Percentiles rank a stretch among this genome's conserved stretches.
phyloP scores from a whole-genome alignment of 257 asterid species.

The Cordia subcordata region DNA sequence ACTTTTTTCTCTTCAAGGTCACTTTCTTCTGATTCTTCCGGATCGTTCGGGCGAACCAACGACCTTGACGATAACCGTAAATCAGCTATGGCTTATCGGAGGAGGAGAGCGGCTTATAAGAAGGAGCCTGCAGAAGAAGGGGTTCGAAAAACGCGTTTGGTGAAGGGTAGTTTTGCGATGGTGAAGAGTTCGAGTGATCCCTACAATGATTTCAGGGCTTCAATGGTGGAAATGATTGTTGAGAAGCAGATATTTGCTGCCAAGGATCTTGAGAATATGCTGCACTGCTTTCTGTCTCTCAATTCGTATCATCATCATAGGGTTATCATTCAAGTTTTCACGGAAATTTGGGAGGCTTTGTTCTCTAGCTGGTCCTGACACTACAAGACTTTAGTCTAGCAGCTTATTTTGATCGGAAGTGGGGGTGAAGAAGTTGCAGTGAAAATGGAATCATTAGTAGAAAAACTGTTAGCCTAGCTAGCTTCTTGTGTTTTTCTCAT shows the following conservation, averaged over 20 bases:
- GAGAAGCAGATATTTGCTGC: conserved; percentile 40
- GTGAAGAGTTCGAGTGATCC: conserved; percentile 56
- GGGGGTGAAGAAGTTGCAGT: too few species aligned
- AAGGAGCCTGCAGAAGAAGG: not conserved
- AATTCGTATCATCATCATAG: conserved; percentile 45
- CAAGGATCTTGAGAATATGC: conserved; percentile 36
- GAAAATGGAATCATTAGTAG: too few species aligned
- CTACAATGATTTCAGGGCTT: conserved; percentile 41
- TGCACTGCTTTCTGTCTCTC: conserved; percentile 40
- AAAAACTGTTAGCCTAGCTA: too few species aligned
- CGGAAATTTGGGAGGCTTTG: conserved; percentile 45
- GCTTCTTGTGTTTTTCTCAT: too few species aligned
- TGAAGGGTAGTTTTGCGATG: conserved; percentile 35
- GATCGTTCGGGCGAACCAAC: conserved; percentile 7
- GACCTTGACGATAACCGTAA: not conserved
- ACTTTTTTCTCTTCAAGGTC: conserved; percentile 33
- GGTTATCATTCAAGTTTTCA: conserved; percentile 41
- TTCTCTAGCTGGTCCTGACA: conserved; percentile 12
- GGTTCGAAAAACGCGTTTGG: not conserved
- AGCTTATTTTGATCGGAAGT: too few species aligned
- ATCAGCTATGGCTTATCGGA: conserved; percentile 11
- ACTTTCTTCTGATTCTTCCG: conserved; percentile 23
- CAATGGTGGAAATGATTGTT: conserved; percentile 62
- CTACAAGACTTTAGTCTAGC: too few species aligned
- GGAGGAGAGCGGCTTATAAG: conserved; percentile 6